These are phyloP conservation scores for Sideroxylon spinosum DNA, from an alignment of 179 eudicot genomes.

Conservation along the genomic window DNA sequence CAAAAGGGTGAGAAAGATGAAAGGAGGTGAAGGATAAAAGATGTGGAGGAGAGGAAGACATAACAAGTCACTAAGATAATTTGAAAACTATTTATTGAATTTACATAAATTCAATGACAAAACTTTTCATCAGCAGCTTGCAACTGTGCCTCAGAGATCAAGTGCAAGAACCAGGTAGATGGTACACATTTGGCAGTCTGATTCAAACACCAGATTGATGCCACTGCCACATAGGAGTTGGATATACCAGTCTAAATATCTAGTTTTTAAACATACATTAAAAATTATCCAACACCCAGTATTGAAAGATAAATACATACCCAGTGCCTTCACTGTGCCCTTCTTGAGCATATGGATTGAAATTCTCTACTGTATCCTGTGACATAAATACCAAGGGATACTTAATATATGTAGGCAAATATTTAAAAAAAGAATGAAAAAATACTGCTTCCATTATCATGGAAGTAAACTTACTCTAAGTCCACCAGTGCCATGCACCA, in stretches of 20 bases:
- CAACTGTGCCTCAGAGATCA: not conserved
- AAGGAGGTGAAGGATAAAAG: not conserved
- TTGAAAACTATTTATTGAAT: not conserved
- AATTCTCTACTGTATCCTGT: constrained; percentile 88
- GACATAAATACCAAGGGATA: constrained; percentile 6
- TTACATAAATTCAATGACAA: too few species aligned
- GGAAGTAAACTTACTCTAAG: constrained; percentile 57
- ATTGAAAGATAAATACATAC: constrained; percentile 37
- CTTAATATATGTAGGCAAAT: not conserved
- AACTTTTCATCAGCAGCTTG: not conserved
- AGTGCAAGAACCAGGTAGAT: not conserved
- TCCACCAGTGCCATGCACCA: constrained; percentile 93
- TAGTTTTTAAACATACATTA: not conserved
- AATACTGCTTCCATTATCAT: not conserved
- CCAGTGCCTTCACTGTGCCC: constrained; percentile 84
- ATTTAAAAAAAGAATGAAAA: not conserved
- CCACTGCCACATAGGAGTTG: too few species aligned
- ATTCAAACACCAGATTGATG: not conserved
- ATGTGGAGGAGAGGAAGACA: not conserved
- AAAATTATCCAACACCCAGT: not conserved
- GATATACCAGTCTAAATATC: too few species aligned
- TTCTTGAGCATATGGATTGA: constrained; percentile 75
- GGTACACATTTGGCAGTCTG: not conserved
- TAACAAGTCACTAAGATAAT: not conserved
- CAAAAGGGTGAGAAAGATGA: not conserved